These are phyloP conservation scores for Botryotinia globosa DNA, from an alignment of 2,329 filamentous ascomycete species.

Conservation along the genomic window DNA sequence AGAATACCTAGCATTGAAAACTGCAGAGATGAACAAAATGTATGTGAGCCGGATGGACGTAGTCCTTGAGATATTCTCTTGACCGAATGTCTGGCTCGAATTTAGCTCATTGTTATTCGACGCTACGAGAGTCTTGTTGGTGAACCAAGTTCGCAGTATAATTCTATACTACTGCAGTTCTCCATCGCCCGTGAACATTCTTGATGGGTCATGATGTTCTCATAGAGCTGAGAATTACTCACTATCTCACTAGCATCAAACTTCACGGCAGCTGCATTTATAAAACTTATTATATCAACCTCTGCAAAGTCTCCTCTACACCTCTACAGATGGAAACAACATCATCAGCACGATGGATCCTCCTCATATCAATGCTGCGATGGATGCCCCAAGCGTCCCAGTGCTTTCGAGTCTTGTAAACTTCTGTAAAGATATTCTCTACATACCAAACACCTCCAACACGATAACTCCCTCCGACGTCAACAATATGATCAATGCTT, in stretches of 20 bases:
- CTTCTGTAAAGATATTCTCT: not conserved
- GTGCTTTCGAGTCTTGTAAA: not conserved
- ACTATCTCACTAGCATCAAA: not conserved
- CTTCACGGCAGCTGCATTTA: not conserved
- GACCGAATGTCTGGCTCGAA: not conserved
- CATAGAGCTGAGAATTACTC: not conserved
- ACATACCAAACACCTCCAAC: not conserved
- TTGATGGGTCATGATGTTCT: not conserved
- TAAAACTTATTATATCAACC: not conserved
- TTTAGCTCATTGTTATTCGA: not conserved
- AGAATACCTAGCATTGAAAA: not conserved
- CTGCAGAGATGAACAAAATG: not conserved
- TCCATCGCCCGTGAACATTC: not conserved
- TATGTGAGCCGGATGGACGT: not conserved
- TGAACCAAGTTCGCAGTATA: not conserved
- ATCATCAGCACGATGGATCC: not conserved
- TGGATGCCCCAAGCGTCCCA: not conserved
- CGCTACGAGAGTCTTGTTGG: not conserved
- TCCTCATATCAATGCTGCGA: not conserved
- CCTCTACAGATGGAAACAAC: no score
- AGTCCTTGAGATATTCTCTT: not conserved
- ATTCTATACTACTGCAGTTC: not conserved
- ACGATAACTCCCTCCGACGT: not conserved
- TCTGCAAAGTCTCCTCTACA: not conserved
- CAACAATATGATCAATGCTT: accelerated